Percentiles rank a stretch among this genome's conserved stretches.
These are phyloP conservation scores for Rhododendron williamsianum DNA, from an alignment of 148 eudicot species.

Conservation along the genomic window DNA sequence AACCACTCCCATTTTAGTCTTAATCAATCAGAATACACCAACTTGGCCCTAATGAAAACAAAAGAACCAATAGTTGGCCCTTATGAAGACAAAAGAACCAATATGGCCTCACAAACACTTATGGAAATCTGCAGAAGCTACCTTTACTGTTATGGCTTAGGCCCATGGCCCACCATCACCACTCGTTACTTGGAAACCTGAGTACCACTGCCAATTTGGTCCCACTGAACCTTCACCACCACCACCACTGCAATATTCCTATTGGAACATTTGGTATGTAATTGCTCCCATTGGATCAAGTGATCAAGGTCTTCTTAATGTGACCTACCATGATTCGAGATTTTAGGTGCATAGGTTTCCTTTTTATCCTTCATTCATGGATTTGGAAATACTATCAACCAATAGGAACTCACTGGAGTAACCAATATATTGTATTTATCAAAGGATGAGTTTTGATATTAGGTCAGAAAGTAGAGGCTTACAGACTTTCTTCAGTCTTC, in stretches of 20 bases:
- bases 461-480: background rate
- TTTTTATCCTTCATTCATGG: background rate
- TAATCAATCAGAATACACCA: background rate
- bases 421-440: background rate
- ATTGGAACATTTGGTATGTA: background rate
- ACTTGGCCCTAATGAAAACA: background rate
- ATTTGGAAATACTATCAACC: background rate
- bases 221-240: background rate
- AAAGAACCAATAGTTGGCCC: background rate
- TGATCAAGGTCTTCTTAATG: background rate
- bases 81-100: background rate
- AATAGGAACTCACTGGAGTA: background rate
- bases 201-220: background rate
- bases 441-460: background rate
- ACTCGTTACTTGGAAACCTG: background rate
- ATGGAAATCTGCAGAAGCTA: background rate
- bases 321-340: background rate
- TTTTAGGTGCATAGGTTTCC: background rate
- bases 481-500: background rate
- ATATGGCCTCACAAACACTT: background rate
- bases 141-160: background rate
- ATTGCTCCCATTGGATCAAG: background rate
- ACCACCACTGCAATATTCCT: background rate
- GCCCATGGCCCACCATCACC: background rate
- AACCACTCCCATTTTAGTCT: background rate